Conservation (phyloP, 306 rosid genomes). For the Rosa chinensis region DNA sequence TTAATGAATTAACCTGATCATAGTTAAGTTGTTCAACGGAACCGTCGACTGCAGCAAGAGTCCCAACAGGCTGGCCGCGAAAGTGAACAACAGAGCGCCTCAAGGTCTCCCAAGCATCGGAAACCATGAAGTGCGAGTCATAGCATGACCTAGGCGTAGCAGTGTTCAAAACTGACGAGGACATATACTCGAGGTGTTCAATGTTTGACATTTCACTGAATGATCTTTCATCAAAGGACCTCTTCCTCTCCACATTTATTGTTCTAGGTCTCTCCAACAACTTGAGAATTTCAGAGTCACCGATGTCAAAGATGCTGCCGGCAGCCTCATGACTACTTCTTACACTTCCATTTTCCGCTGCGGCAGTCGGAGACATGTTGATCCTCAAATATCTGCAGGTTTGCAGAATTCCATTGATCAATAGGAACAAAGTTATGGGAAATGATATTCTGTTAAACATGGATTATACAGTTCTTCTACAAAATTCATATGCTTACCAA, state of each 20-base stretch:
- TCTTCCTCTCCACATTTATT: slow-evolving; percentile 24
- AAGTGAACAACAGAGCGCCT: slow-evolving; percentile 30
- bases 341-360: slow-evolving; percentile 10
- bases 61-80: slow-evolving; percentile 32
- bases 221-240: slow-evolving; percentile 38
- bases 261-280: slow-evolving; percentile 13
- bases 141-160: slow-evolving; percentile 19
- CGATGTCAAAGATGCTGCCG: slow-evolving; percentile 8
- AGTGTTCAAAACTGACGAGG: slow-evolving; percentile 3
- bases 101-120: slow-evolving; percentile 38
- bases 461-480: neutral
- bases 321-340: slow-evolving; percentile 10
- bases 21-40: slow-evolving; percentile 35
- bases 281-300: slow-evolving; percentile 15
- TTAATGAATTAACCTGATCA: slow-evolving; percentile 32
- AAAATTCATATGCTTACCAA: neutral
- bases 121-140: slow-evolving; percentile 31
- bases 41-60: slow-evolving; percentile 31
- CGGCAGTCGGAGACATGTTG: slow-evolving; percentile 6
- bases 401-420: neutral
- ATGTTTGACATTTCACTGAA: slow-evolving; percentile 27
- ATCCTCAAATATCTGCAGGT: neutral
- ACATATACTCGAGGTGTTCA: slow-evolving; percentile 2
- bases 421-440: neutral
- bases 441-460: neutral